phyloP scores from a whole-genome alignment of 2,329 filamentous ascomycete species.

The Gnomoniopsis smithogilvyi region DNA sequence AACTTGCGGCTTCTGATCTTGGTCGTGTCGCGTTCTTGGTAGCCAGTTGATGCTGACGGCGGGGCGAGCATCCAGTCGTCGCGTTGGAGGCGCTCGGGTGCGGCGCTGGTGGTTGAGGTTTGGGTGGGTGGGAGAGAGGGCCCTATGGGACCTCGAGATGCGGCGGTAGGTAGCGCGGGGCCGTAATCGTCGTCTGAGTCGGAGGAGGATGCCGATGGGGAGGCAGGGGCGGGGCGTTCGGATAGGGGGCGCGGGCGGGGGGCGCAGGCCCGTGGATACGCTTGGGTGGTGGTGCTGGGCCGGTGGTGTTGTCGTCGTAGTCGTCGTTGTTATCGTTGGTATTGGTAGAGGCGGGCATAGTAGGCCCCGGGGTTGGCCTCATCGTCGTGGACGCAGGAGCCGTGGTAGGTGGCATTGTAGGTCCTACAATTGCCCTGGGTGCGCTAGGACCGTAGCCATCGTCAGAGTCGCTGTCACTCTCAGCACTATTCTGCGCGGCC shows the following conservation, averaged over 20 bases:
- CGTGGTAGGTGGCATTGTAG: neutral
- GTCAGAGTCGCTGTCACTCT: slow-evolving; percentile 34
- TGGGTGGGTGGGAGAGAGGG: slow-evolving; percentile 34
- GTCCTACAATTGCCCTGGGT: slow-evolving; percentile 19
- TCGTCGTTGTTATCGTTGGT: slow-evolving; percentile 31
- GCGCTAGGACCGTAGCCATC: slow-evolving; percentile 40
- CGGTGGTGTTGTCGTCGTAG: slow-evolving; percentile 31
- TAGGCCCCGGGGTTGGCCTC: slow-evolving; percentile 20
- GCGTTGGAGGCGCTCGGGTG: slow-evolving; percentile 52
- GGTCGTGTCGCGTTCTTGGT: slow-evolving; percentile 72
- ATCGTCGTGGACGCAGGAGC: neutral
- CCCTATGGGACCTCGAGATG: slow-evolving; percentile 35
- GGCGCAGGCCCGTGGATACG: slow-evolving; percentile 39
- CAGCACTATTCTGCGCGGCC: slow-evolving; percentile 45
- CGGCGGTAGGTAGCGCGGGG: slow-evolving; percentile 52
- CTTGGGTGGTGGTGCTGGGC: slow-evolving; percentile 21
- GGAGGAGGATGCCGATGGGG: slow-evolving; percentile 27
- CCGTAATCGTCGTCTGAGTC: slow-evolving; percentile 55
- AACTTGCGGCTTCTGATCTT: slow-evolving; percentile 82
- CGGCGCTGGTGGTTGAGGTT: slow-evolving; percentile 28
- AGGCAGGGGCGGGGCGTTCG: slow-evolving; percentile 31
- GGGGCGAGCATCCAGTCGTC: slow-evolving; percentile 85
- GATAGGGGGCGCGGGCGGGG: slow-evolving; percentile 39
- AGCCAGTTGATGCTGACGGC: slow-evolving; percentile 50
- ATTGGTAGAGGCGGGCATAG: slow-evolving; percentile 24